Evolutionary conservation across 2,329 filamentous ascomycete genomes (phyloP).

Genomic region (Ophiosphaerella korrae): DNA sequence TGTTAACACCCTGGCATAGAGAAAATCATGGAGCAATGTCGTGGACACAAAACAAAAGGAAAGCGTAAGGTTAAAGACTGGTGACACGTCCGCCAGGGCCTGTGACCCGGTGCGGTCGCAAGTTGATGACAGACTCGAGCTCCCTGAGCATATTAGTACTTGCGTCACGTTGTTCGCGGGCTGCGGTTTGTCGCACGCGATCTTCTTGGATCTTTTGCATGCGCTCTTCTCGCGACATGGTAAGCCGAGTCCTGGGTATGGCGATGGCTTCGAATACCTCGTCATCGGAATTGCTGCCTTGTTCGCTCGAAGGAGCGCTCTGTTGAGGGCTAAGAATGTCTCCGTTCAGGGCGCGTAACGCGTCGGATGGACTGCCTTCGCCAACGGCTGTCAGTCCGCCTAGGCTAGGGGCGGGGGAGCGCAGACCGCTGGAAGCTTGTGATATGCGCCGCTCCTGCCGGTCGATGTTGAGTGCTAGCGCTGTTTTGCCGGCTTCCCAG

Average conservation of each 20-base stretch:
- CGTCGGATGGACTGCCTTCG: constrained; percentile 65
- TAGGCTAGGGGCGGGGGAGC: constrained; percentile 60
- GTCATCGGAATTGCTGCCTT: constrained; percentile 64
- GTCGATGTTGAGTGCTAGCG: constrained; percentile 80
- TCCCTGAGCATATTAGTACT: constrained; percentile 91
- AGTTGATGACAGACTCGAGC: constrained; percentile 80
- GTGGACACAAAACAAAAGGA: background rate
- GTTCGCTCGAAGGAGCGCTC: constrained; percentile 49
- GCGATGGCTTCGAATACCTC: constrained; percentile 94
- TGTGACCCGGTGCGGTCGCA: constrained; percentile 34
- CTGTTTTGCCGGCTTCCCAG: constrained; percentile 71
- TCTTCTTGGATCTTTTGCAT: constrained; percentile 89
- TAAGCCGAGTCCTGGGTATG: constrained; percentile 67
- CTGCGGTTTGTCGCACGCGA: constrained; percentile 71
- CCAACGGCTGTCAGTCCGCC: constrained; percentile 65
- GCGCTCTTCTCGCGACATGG: constrained; percentile 82
- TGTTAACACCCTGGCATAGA: background rate
- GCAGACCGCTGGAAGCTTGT: constrained; percentile 54
- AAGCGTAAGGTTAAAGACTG: constrained; percentile 35
- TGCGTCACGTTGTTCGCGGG: constrained; percentile 76
- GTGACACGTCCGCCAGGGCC: constrained; percentile 36
- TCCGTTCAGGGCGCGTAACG: constrained; percentile 78
- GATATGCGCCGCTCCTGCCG: constrained; percentile 70
- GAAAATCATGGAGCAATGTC: background rate
- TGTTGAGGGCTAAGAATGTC: constrained; percentile 59